Conservation (phyloP, 768 basidiomycete species). For the Strobilomyces echinocephalus region DNA sequence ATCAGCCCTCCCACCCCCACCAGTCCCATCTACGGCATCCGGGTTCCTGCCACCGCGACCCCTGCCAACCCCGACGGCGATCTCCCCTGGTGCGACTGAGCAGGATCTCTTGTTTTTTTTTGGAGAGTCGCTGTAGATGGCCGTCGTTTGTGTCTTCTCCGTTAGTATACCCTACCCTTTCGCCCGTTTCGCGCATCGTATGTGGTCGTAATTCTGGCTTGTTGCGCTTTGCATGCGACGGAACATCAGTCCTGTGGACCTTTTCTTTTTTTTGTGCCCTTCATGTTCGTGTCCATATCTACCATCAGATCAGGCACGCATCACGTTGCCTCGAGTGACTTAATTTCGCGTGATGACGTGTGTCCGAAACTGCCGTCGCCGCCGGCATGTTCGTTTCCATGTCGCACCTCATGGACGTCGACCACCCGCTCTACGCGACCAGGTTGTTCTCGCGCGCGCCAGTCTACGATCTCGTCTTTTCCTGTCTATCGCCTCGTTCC, state of each 20-base stretch:
- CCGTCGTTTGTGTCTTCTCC: constrained; percentile 7
- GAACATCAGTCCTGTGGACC: too few species aligned
- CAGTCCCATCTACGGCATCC: constrained; percentile 23
- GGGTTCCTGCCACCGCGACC: constrained; percentile 34
- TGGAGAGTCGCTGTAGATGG: neutral
- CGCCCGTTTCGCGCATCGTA: constrained; percentile 7
- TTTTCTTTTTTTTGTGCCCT: too few species aligned
- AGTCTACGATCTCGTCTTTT: constrained; percentile 19
- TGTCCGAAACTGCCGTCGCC: too few species aligned
- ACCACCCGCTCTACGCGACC: too few species aligned
- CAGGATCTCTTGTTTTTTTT: constrained; percentile 2
- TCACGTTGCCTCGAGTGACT: too few species aligned
- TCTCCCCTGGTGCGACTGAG: constrained; percentile 50
- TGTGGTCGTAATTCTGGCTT: constrained; percentile 24
- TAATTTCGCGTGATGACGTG: too few species aligned
- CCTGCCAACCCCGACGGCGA: constrained; percentile 20
- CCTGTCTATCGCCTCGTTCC: constrained; percentile 20
- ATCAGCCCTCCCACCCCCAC: constrained; percentile 43
- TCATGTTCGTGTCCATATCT: too few species aligned
- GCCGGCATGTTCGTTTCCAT: too few species aligned
- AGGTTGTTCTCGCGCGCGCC: constrained; percentile 16
- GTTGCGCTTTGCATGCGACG: constrained; percentile 5
- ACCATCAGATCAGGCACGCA: too few species aligned
- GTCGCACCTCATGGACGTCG: neutral
- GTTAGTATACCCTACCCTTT: constrained; percentile 23